Evolutionary conservation across 768 basidiomycete species (phyloP), one percentile per base, ranked within the genome.

Genomic region (Mycena olivaceomarginata): DNA sequence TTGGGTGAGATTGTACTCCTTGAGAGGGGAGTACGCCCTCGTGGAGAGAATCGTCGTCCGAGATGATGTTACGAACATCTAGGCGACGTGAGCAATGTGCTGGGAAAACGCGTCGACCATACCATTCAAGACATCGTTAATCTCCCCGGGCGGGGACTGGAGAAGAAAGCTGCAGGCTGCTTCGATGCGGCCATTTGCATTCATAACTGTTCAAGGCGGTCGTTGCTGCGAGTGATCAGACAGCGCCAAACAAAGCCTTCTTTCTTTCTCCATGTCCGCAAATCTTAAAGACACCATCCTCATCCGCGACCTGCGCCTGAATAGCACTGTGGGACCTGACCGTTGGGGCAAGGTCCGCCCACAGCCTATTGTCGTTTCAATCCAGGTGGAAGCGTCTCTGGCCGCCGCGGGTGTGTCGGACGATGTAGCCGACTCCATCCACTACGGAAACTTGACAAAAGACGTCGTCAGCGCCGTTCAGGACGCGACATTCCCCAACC

Each of bases 41-140:
- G 81, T 97, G 94, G 60, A 99, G 91, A n/a, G 90, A 87, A 20
- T 93, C 93, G 83, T 99, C 97, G 85, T 98, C 94, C 57, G 92
- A 91, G 82, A 99, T 93, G 83, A 99, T 96, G 84, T 91, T 93
- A 81, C 97, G 95, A 68, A 99, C 92, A 88, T 99, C 98, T 98
- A 77, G 73, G 64, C 66, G 43, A 57, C 56, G 72, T 77, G 73
- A 77, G 64, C 74, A 64, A 48, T 62, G 48, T 68, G 56, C 9
- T 5, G 67, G 65, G 43, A 70, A 70, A 59, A 53, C 62, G 78
- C 72, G 65, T 64, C n/a, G 60, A 60, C 70, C 85, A 77, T 75
- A 96, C 97, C 97, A 81, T 96, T 96, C 70, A 99, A 89, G 20
- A 98, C 97, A 87, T 99, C 98, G 85, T 98, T 98, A 79, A 99